A percentile compares a stretch with the other conserved stretches of the same genome.
Conservation (phyloP, 345 rosid genomes). For the Raphanus sativus region DNA sequence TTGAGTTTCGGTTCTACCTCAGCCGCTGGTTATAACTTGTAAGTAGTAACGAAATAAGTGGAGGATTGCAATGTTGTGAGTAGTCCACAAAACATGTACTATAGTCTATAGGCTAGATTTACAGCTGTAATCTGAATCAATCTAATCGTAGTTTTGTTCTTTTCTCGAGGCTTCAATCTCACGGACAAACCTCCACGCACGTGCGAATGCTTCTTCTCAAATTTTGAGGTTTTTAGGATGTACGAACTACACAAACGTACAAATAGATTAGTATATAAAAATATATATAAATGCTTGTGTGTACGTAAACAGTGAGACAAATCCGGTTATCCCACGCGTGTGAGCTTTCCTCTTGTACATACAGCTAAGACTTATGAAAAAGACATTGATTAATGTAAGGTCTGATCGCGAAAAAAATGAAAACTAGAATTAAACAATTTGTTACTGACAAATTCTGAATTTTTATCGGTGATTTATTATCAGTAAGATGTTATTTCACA, state of each 20-base stretch:
- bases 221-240: slow-evolving; percentile 18
- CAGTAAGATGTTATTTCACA: not conserved
- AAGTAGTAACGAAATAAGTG: not conserved
- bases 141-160: slow-evolving; percentile 22
- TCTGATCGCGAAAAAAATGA: not conserved
- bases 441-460: not conserved
- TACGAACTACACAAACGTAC: slow-evolving; percentile 27
- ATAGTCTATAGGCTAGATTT: not conserved
- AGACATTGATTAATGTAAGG: slow-evolving; percentile 19
- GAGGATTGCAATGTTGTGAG: slow-evolving; percentile 27
- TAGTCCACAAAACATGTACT: not conserved
- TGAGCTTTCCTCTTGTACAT: slow-evolving; percentile 32
- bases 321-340: slow-evolving; percentile 26
- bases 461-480: not conserved
- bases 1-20: no score
- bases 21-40: no score
- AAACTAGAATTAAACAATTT: not conserved
- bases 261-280: not conserved
- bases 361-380: slow-evolving; percentile 30
- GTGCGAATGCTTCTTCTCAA: slow-evolving; percentile 14
- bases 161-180: slow-evolving; percentile 21
- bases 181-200: slow-evolving; percentile 20
- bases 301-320: slow-evolving; percentile 35
- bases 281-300: not conserved
- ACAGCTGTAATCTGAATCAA: slow-evolving; percentile 22